Percentiles rank a stretch among this genome's conserved stretches.
phyloP scores from a whole-genome alignment of 129 eudicot genomes.

The Apium graveolens region DNA sequence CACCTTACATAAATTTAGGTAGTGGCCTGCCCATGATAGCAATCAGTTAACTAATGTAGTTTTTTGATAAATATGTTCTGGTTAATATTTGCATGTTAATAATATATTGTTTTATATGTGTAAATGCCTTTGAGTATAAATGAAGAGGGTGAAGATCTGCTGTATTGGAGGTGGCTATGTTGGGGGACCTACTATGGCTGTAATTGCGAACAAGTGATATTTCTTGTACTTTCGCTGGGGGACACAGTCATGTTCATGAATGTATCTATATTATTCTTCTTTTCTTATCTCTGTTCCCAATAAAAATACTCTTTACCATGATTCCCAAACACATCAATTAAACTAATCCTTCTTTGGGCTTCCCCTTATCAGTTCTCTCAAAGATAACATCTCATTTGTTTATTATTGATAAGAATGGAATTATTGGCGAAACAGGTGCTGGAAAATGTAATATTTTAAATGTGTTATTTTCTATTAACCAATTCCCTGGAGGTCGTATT shows the following conservation, averaged over 20 bases:
- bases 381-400: background rate
- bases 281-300: background rate
- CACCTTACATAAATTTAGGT: background rate
- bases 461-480: slow-evolving; percentile 78
- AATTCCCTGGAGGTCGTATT: slow-evolving; percentile 52
- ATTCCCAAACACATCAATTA: background rate
- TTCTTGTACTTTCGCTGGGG: slow-evolving; percentile 54
- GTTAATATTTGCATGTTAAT: background rate
- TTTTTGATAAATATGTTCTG: background rate
- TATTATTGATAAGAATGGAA: slow-evolving; percentile 54
- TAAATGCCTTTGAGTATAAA: background rate
- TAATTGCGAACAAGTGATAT: slow-evolving; percentile 59
- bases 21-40: background rate
- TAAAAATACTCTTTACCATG: background rate
- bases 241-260: slow-evolving; percentile 41
- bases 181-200: slow-evolving; percentile 72
- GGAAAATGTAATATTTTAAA: slow-evolving; percentile 93
- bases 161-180: slow-evolving; percentile 71
- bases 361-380: background rate
- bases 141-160: slow-evolving; percentile 48
- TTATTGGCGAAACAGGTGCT: slow-evolving; percentile 96
- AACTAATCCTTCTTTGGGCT: background rate
- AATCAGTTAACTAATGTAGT: background rate
- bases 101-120: background rate
- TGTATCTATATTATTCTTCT: background rate